These are phyloP conservation scores for Rhodotorula kratochvilovae DNA, from an alignment of 768 basidiomycete species.

Conservation along the genomic window DNA sequence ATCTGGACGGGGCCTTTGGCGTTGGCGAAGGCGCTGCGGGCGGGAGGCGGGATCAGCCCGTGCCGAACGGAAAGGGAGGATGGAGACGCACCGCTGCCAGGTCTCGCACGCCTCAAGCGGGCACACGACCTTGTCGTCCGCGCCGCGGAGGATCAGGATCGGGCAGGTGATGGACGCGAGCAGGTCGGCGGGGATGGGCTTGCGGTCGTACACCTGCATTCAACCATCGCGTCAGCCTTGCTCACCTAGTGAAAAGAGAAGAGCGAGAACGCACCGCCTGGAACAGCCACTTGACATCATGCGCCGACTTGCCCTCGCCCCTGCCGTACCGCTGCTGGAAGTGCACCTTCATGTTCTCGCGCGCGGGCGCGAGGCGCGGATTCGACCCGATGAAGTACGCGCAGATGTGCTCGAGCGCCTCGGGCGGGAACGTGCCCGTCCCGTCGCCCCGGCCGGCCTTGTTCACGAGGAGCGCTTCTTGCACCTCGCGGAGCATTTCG, in stretches of 20 bases:
- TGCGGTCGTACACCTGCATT: conserved; percentile 2
- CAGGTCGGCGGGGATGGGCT: conserved; percentile 8
- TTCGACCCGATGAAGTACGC: conserved; percentile 7
- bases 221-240: too few relatives aligned
- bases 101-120: conserved; percentile 17
- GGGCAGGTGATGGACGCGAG: conserved; percentile 14
- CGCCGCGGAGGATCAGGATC: conserved; percentile 24
- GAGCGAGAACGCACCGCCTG: not conserved
- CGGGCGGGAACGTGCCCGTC: conserved; percentile 4
- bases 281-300: conserved; percentile 17
- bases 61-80: not conserved
- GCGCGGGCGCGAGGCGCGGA: not conserved
- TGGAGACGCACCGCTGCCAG: conserved; percentile 11
- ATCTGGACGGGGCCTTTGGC: not conserved
- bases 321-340: conserved; percentile 25
- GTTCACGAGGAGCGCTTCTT: not conserved
- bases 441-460: conserved; percentile 19
- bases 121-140: conserved; percentile 20
- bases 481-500: not conserved
- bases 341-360: not conserved
- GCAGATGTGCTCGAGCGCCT: conserved; percentile 11
- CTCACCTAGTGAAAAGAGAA: not conserved
- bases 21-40: conserved; percentile 11
- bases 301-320: not conserved
- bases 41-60: not conserved